Percentiles rank a stretch among this genome's conserved stretches.
These are phyloP conservation scores for Clitopilus hobsonii DNA, from an alignment of 768 basidiomycete species.

Conservation along the genomic window DNA sequence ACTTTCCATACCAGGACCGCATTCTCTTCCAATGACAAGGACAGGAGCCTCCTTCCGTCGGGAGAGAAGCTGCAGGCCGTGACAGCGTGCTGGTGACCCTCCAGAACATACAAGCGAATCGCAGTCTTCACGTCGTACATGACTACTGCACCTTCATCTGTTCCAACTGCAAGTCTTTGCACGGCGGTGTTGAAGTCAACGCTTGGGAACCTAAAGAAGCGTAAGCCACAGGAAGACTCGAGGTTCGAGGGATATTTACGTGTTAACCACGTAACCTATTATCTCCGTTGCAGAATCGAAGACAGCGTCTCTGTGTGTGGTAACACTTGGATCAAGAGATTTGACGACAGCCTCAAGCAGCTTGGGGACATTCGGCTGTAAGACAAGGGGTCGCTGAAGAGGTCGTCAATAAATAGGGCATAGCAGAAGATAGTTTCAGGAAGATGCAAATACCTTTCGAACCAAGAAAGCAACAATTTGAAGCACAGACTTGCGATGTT, in stretches of 20 bases:
- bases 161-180: constrained; percentile 91
- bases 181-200: constrained; percentile 89
- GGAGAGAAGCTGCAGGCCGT: constrained; percentile 90
- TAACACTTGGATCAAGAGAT: constrained; percentile 89
- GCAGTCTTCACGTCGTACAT: constrained; percentile 98
- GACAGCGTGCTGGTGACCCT: constrained; percentile 79
- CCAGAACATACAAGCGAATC: constrained; percentile 90
- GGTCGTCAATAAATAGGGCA: background rate
- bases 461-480: constrained; percentile 92
- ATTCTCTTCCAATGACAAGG: constrained; percentile 81
- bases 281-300: constrained; percentile 92
- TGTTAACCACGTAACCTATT: constrained; percentile 89
- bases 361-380: constrained; percentile 79
- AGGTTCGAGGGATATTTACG: constrained; percentile 41
- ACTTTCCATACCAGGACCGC: constrained; percentile 94
- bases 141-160: constrained; percentile 87
- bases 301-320: constrained; percentile 72
- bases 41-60: constrained; percentile 86
- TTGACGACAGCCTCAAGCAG: constrained; percentile 95
- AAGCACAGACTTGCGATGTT: constrained; percentile 84
- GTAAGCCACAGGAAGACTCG: background rate
- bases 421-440: no score
- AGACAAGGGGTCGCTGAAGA: constrained; percentile 72
- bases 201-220: constrained; percentile 66
- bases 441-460: constrained; percentile 78